A percentile compares a stretch with the other conserved stretches of the same genome.
These are phyloP conservation scores for Sordariomycetes sp. DNA, from an alignment of 2,329 filamentous ascomycete genomes.

Conservation along the genomic window DNA sequence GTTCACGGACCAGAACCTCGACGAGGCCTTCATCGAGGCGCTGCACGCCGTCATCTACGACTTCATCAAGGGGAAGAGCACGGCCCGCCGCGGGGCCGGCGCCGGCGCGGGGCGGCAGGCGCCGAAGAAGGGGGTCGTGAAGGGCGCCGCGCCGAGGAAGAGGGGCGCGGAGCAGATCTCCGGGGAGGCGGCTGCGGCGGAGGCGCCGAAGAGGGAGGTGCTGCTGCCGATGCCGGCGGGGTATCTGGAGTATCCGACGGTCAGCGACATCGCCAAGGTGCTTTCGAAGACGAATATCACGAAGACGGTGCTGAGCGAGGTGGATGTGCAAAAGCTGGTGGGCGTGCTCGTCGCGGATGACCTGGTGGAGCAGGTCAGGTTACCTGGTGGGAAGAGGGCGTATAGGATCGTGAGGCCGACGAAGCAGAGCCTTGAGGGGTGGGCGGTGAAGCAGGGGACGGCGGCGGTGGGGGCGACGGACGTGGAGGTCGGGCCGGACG, in stretches of 20 bases:
- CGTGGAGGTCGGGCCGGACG: constrained; percentile 7
- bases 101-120: constrained; percentile 26
- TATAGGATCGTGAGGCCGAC: constrained; percentile 42
- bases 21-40: constrained; percentile 76
- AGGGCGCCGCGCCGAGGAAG: constrained; percentile 38
- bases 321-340: constrained; percentile 75
- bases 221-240: constrained; percentile 49
- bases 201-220: constrained; percentile 22
- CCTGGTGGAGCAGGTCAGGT: constrained; percentile 57
- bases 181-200: constrained; percentile 7
- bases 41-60: constrained; percentile 65
- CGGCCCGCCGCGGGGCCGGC: constrained; percentile 38
- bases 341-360: constrained; percentile 86
- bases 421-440: constrained; percentile 29
- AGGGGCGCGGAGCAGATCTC: constrained; percentile 27
- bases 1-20: constrained; percentile 86
- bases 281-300: constrained; percentile 61
- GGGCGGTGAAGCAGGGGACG: constrained; percentile 17
- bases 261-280: constrained; percentile 64
- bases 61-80: constrained; percentile 61
- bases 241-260: constrained; percentile 71
- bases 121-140: constrained; percentile 47
- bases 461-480: constrained; percentile 16
- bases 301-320: constrained; percentile 56
- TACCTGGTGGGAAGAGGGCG: constrained; percentile 31